Base-by-base conservation (phyloP, 1,284 basidiomycete species). In the Phlebopus sp. region DNA sequence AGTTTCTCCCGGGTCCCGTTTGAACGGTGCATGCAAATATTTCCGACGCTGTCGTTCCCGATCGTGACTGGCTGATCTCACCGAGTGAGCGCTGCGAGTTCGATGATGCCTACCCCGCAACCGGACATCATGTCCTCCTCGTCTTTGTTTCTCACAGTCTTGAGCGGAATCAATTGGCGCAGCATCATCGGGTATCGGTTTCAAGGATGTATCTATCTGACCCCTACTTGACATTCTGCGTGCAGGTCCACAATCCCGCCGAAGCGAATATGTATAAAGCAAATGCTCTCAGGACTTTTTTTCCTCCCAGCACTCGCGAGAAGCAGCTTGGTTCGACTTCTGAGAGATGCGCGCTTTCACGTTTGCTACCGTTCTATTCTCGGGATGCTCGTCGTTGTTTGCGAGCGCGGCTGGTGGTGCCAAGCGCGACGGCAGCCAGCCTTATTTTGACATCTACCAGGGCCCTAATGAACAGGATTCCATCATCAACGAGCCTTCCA, bases 381-480 rank as follows among this genome's bases (percentile, higher is more conserved):
- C 50, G 11, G 35, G 46, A n/a, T 19, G 55, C 18, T 52, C 47
- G 25, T 52, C 44, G 8, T 47, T 47, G 30, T 40, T 38, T 15
- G 47, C 55, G 6, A 45, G 32, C n/a, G 17, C 43, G 15, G 27
- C 47, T 18, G 44, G 17, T 18, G 36, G 17, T n/a, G 23, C 44
- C 19, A 55, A 44, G 41, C 52, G 52, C 15, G 52, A 59, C 40
- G 19, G 37, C 13, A 50, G 49, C 18, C 29, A 41, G 21, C 45
- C 56, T 2, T 52, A 47, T 37, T 46, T 59, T 14, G 40, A 58
- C 17, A 55, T 59, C 13, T 59, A 57, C 37, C 52, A 58, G 43
- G 58, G 56, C 6, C 38, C 55, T 19, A 41, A 42, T 29, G 30
- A 37, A 21, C 55, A 58, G 15, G 30, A 59, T 17, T 48, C 56